Base-by-base conservation (phyloP, 495 filamentous ascomycete species). In the Hypoxylon cercidicola region DNA sequence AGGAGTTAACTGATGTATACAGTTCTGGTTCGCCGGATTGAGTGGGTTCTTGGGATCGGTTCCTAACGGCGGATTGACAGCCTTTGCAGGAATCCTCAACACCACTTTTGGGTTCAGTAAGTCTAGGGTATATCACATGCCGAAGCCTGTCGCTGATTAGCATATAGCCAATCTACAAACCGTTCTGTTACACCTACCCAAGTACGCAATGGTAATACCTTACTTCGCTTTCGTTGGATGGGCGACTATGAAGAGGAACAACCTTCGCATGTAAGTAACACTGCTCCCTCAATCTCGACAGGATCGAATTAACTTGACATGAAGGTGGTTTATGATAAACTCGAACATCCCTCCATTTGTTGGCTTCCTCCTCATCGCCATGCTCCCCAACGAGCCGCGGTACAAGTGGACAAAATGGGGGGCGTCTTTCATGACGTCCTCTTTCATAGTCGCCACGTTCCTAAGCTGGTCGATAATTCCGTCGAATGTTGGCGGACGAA, bases 31-130 rank as follows among this genome's bases (percentile, higher is more conserved):
- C 11, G 60, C 79, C 1, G 72, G 75, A 11, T 44, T 81, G 6
- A 69, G 77, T 4, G 78, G 76, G 0, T 72, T 84, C 52, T 55
- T 82, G 1, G 77, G 74, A 20, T 76, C 76, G 9, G 77, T 82
- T 12, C 81, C 81, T 1, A 81, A 77, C 44, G 81, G 82, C 9
- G 80, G 77, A 0, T 65, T 83, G 20, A 78, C 78, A 1, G 79
- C 79, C 9, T 84, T 82, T 64, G 75, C 74, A 0, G 67, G 66
- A 0, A 78, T 82, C 20, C 59, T 84, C 6, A 77, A 79, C 30
- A 76, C 72, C 1, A 76, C 71, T 7, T 84, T 82, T 65, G 81
- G 80, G 2, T 81, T 71, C 35, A 72, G 66, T 64, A 62, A 64
- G 21, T 40, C 19, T 2, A 0, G 11, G 10, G 40, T 35, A 11